Evolutionary conservation across 1,284 basidiomycete genomes (phyloP), one percentile per base, ranked within the genome.

Genomic region (Fomitiporia mediterranea): DNA sequence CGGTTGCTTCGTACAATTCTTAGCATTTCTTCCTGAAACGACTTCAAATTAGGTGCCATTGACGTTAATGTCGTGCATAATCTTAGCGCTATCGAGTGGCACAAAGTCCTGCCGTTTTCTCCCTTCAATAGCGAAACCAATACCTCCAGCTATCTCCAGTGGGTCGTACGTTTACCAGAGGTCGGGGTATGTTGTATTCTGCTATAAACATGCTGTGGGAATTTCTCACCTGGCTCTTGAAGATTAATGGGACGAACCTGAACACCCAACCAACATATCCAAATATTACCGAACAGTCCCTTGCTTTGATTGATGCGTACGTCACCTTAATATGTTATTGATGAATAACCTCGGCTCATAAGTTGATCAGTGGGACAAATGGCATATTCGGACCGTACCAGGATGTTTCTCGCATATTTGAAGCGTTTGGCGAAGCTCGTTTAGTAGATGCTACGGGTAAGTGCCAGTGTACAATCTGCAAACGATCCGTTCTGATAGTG

Each of bases 361-460:
- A 32, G 50, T 11, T 40, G 56, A 42, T 58, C 40, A 91, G 89
- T 52, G 92, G 92, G 15, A 80, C 85, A 11, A 72, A 81, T 49
- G 91, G 91, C 2, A 81, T 95, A 43, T 89, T 83, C 65, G 92
- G 91, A 0, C 90, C 92, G 7, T 84, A 83, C 63, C 80, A 84
- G 67, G 91, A 93, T 69, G 88, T 94, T 25, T 75, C 79, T 7
- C 78, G 81, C 44, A 68, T 94, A 27, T 94, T 84, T 67, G 68
- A 74, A 5, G 65, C 72, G 35, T 83, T 94, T 57, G 74, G 75
- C 21, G 82, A 82, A 21, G 80, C 86, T 39, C 81, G 92, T 34
- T 77, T 93, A 40, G 86, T 94, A 27, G 81, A 85, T 60, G 61
- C 70, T 11, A 38, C 56, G 23, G 67, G 77, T 80, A 63, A 60